These are phyloP conservation scores for Starmerella davenportii DNA, from an alignment of 805 yeast genomes.

Conservation along the genomic window DNA sequence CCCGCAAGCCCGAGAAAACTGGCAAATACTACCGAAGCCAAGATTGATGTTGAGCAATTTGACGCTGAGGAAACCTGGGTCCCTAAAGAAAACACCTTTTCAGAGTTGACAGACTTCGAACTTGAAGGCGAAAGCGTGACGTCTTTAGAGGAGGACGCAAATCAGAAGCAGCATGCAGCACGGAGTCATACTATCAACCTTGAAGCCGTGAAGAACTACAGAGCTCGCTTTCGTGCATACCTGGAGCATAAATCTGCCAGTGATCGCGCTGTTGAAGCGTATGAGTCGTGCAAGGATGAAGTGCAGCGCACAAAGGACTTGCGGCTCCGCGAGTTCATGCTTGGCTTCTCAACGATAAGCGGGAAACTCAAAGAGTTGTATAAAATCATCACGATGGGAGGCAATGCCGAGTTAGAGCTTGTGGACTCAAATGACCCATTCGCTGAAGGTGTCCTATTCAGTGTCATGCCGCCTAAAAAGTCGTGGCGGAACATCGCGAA, in stretches of 20 bases:
- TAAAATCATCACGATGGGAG: constrained; percentile 98
- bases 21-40: not conserved
- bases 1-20: not conserved
- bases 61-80: constrained; percentile 24
- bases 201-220: constrained; percentile 37
- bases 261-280: constrained; percentile 42
- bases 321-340: constrained; percentile 78
- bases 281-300: constrained; percentile 44
- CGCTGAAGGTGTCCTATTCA: constrained; percentile 85
- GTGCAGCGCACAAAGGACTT: constrained; percentile 55
- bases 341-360: constrained; percentile 75
- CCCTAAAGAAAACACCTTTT: constrained; percentile 12
- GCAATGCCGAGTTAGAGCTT: constrained; percentile 90
- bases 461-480: constrained; percentile 98
- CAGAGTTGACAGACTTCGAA: constrained; percentile 14
- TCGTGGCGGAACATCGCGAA: constrained; percentile 93
- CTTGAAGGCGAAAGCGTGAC: constrained; percentile 9
- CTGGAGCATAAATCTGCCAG: constrained; percentile 45
- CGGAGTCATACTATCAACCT: constrained; percentile 10
- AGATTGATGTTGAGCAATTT: not conserved
- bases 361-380: constrained; percentile 88
- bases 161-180: constrained; percentile 1
- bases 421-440: constrained; percentile 96
- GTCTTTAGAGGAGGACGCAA: not conserved
- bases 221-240: constrained; percentile 45